Base-by-base conservation (phyloP, 495 filamentous ascomycete genomes). In the Penicillium silybi region DNA sequence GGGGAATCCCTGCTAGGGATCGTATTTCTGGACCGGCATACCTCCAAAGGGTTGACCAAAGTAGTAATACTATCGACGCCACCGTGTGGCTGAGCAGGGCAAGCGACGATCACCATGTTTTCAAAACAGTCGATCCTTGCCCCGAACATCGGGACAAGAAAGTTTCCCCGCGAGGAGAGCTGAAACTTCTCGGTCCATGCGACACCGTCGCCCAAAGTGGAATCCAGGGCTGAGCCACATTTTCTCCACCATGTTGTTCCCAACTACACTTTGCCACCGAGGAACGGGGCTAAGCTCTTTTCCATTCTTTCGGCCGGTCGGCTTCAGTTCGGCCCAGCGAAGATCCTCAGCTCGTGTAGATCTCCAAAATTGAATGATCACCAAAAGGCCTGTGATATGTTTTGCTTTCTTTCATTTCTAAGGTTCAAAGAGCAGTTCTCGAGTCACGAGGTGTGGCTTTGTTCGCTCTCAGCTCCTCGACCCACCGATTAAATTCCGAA, bases 21-120 rank as follows among this genome's bases (percentile, higher is more conserved):
- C 15, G 8, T 37, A 37, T 11, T 46, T 46, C 18, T 22, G 13
- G 9, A 17, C 18, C 17, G 8, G 17, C 8, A 11, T n/a, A 5
- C 44, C n/a, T n/a, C n/a, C n/a, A n/a, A n/a, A n/a, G n/a, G n/a
- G n/a, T 25, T 34, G 26, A n/a, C 16, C 22, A 40, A 34, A 18
- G 17, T 40, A 23, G 35, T 13, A 40, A 18, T 3, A 26, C 4
- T 10, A 2, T 10, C 40, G 32, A 35, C 56, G 56, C 56, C 56
- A 58, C 56, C 38, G 2, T 53, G 56, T 58, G 56, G 56, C 56
- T 58, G 46, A 50, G 56, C 13, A 19, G 6, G 47, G 11, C 38
- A 1, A n/a, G 11, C 32, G 50, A 44, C 49, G 49, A 57, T 57
- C 55, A 37, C 37, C 16, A 27, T 18, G 16, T 34, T 27, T 45